Evolutionary conservation across 192 early-diverging fungal genomes (phyloP).

Genomic region (Phlyctochytrium bullatum): DNA sequence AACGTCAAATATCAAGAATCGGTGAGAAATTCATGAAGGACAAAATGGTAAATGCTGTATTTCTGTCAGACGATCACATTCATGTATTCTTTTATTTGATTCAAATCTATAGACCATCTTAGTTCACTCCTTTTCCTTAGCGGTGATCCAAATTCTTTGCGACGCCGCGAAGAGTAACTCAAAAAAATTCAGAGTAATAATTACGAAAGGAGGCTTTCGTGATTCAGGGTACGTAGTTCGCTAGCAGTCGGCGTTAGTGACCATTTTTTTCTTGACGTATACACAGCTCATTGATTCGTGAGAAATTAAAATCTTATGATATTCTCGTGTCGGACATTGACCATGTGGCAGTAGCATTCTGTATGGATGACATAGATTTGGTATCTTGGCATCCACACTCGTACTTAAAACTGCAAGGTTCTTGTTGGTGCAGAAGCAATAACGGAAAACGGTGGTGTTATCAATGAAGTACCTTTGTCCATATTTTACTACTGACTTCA

Average conservation of each 20-base stretch:
- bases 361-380: constrained; percentile 70
- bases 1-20: constrained; percentile 74
- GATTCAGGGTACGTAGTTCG: constrained; percentile 56
- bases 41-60: constrained; percentile 40
- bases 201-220: neutral
- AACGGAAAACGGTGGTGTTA: constrained; percentile 94
- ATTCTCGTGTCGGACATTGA: too few species aligned
- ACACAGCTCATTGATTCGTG: too few species aligned
- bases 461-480: constrained; percentile 70
- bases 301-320: too few species aligned
- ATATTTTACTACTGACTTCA: constrained; percentile 15
- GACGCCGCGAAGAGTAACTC: constrained; percentile 70
- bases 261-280: constrained; percentile 83
- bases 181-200: constrained; percentile 8
- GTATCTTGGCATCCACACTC: neutral
- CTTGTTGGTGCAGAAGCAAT: constrained; percentile 98
- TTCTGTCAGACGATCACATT: neutral
- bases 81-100: neutral
- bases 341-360: constrained; percentile 88
- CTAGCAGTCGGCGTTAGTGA: constrained; percentile 79
- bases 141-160: constrained; percentile 81
- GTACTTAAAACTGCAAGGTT: constrained; percentile 37
- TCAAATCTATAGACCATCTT: constrained; percentile 62
- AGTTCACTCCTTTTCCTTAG: constrained; percentile 93
- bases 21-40: constrained; percentile 81